A percentile compares a stretch with the other conserved stretches of the same genome.
Conservation (phyloP, 2,329 filamentous ascomycete genomes). For the Fusarium subtropicale region DNA sequence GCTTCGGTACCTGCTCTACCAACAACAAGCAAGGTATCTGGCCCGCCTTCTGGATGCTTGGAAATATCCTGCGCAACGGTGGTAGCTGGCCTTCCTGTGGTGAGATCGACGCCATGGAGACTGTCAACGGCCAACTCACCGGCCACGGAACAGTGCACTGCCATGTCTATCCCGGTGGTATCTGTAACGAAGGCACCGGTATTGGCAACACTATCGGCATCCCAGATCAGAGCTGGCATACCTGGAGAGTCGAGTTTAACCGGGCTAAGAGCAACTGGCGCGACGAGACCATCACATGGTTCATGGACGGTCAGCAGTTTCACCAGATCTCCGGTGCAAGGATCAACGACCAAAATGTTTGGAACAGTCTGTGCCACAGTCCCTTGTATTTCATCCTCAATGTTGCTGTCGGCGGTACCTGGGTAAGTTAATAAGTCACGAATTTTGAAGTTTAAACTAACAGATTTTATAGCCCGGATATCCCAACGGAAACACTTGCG, state of each 20-base stretch:
- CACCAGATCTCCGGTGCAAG: constrained; percentile 57
- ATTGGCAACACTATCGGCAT: constrained; percentile 49
- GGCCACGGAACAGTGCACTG: constrained; percentile 40
- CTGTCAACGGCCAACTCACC: constrained; percentile 31
- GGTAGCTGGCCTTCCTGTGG: constrained; percentile 43
- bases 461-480: constrained; percentile 54
- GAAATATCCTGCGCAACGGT: constrained; percentile 34
- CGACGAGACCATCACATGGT: constrained; percentile 63
- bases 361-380: constrained; percentile 60
- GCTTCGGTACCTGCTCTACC: constrained; percentile 55
- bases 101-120: constrained; percentile 40
- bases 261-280: constrained; percentile 57
- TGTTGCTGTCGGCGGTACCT: constrained; percentile 63
- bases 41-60: constrained; percentile 47
- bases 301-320: constrained; percentile 58
- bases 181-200: constrained; percentile 61
- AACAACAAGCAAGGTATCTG: constrained; percentile 59
- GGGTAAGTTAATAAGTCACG: constrained; percentile 51
- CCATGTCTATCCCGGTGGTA: constrained; percentile 52
- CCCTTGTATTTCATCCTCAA: constrained; percentile 64
- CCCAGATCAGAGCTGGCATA: constrained; percentile 56
- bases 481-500: constrained; percentile 57
- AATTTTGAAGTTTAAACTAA: background rate
- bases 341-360: constrained; percentile 58
- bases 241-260: constrained; percentile 61